Percentiles rank a stretch among this genome's conserved stretches.
Evolutionary conservation across 1,139 yeast genomes (phyloP).

Genomic region (Hyphopichia pseudoburtonii): DNA sequence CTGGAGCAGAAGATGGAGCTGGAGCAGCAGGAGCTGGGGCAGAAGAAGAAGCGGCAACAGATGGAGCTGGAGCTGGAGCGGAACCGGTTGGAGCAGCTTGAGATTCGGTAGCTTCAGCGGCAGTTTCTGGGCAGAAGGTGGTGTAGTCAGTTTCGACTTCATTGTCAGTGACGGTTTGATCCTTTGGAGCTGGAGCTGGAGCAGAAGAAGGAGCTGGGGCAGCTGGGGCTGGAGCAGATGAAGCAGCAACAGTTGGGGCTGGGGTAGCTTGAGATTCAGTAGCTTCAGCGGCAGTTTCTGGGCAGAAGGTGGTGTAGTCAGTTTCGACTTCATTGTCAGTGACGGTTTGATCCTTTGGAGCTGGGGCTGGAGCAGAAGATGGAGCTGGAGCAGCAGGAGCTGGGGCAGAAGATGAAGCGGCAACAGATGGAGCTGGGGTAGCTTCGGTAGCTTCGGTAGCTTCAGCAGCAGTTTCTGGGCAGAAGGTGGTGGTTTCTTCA

Average conservation of each 20-base stretch:
- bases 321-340: slow-evolving; percentile 12
- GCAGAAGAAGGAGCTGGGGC: slow-evolving; percentile 4
- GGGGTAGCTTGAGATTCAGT: background rate
- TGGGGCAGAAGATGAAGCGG: slow-evolving; percentile 9
- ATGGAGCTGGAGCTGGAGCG: slow-evolving; percentile 3
- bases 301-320: slow-evolving; percentile 18
- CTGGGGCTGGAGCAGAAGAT: slow-evolving; percentile 5
- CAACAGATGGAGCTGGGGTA: slow-evolving; percentile 10
- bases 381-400: slow-evolving; percentile 5
- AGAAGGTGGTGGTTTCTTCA: slow-evolving; percentile 37
- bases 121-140: slow-evolving; percentile 14
- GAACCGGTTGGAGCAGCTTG: background rate
- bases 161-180: slow-evolving; percentile 11
- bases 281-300: slow-evolving; percentile 4
- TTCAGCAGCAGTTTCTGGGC: slow-evolving; percentile 18
- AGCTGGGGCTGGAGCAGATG: slow-evolving; percentile 5
- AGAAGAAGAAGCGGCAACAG: slow-evolving; percentile 1
- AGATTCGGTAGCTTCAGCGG: background rate
- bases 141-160: slow-evolving; percentile 16
- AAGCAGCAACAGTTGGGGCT: slow-evolving; percentile 5
- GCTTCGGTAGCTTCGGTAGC: slow-evolving; percentile 15
- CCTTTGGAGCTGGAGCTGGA: slow-evolving; percentile 11
- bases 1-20: slow-evolving; percentile 5
- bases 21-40: slow-evolving; percentile 1
- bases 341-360: slow-evolving; percentile 11